These are phyloP conservation scores for Epichloe amarillans DNA, from an alignment of 2,329 filamentous ascomycete genomes.

Conservation along the genomic window DNA sequence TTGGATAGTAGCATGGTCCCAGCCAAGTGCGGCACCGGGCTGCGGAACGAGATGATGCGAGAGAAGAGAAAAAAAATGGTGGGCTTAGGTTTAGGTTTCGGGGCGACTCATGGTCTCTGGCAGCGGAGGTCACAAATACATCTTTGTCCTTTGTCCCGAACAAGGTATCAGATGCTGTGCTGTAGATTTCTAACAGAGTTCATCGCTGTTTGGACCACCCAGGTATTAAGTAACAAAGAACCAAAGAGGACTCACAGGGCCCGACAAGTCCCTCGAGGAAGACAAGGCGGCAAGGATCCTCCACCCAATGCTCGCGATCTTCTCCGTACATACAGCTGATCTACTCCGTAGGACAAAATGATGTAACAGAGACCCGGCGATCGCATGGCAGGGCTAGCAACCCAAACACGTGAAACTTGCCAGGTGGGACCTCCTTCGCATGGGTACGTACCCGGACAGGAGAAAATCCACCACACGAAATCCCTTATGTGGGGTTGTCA, in stretches of 20 bases:
- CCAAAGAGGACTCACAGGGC: neutral
- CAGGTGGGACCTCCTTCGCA: neutral
- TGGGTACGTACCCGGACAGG: too few species aligned
- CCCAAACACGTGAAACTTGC: constrained; percentile 6
- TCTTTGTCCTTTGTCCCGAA: neutral
- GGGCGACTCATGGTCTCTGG: neutral
- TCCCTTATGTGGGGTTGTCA: neutral
- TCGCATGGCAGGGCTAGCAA: neutral
- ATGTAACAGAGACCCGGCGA: neutral
- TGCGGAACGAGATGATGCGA: neutral
- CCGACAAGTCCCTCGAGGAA: neutral
- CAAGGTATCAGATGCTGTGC: constrained; percentile 4
- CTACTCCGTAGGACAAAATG: neutral
- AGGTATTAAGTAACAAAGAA: neutral
- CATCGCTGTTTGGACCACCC: constrained; percentile 2
- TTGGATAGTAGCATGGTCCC: constrained; percentile 15
- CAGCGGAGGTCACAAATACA: neutral
- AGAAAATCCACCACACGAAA: neutral
- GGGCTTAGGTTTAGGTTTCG: neutral
- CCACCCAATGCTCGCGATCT: neutral
- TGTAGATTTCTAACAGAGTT: neutral
- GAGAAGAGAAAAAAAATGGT: neutral
- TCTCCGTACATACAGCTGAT: neutral
- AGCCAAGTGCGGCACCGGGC: constrained; percentile 4
- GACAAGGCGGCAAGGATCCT: neutral